A percentile compares a stretch with the other conserved stretches of the same genome.
Evolutionary conservation across 768 basidiomycete genomes (phyloP).

Genomic region (Boletus speciosus): DNA sequence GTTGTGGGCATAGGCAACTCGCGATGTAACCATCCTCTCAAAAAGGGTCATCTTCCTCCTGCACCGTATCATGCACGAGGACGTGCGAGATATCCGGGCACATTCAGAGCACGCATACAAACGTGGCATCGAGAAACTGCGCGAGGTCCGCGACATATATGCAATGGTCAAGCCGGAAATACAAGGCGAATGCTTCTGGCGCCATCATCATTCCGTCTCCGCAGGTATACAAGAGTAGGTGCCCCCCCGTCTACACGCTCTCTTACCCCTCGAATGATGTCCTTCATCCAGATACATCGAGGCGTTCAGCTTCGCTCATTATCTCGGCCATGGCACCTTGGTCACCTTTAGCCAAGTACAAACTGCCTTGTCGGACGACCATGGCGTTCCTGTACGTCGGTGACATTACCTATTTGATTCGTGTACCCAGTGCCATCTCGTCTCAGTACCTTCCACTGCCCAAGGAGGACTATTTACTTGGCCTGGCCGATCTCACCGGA

Average conservation of each 20-base stretch:
- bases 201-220: conserved; percentile 68
- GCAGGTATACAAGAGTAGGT: conserved; percentile 77
- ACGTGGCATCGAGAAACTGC: conserved; percentile 56
- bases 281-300: conserved; percentile 68
- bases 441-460: conserved; percentile 73
- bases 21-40: conserved; percentile 86
- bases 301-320: conserved; percentile 85
- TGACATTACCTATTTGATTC: conserved; percentile 1
- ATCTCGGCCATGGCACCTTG: conserved; percentile 65
- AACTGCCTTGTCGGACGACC: conserved; percentile 52
- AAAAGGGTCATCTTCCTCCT: conserved; percentile 94
- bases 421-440: not conserved
- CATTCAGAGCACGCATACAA: conserved; percentile 45
- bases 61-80: conserved; percentile 64
- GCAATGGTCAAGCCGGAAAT: conserved; percentile 60
- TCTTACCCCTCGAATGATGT: conserved; percentile 14
- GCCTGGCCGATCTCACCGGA: conserved; percentile 91
- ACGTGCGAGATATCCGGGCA: conserved; percentile 25
- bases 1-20: conserved; percentile 51
- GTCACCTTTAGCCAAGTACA: conserved; percentile 71
- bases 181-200: conserved; percentile 69
- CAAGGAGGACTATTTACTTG: conserved; percentile 83
- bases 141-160: conserved; percentile 64
- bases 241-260: not conserved
- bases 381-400: conserved; percentile 60